These are phyloP conservation scores for Picochlorum costavermella DNA, from an alignment of 139 green algal species.

Conservation along the genomic window DNA sequence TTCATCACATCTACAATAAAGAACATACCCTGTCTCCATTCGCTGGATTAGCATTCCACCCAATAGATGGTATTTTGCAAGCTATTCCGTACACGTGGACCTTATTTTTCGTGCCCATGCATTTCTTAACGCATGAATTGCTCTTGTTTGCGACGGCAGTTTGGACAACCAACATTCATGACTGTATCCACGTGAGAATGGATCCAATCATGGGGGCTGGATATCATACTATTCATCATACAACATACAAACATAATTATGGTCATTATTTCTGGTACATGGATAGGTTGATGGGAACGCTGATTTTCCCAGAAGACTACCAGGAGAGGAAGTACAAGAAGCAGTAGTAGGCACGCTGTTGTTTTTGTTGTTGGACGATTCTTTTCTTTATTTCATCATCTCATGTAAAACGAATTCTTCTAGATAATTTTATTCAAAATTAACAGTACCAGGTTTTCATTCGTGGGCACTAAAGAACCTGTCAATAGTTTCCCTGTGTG, in stretches of 20 bases:
- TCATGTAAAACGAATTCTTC: too few species aligned
- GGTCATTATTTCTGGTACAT: conserved; percentile 89
- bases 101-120: conserved; percentile 80
- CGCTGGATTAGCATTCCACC: conserved; percentile 91
- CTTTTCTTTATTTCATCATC: too few species aligned
- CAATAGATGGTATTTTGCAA: conserved; percentile 76
- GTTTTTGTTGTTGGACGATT: too few species aligned
- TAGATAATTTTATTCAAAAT: too few species aligned
- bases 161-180: conserved; percentile 97
- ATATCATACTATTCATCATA: conserved; percentile 96
- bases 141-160: conserved; percentile 86
- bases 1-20: conserved; percentile 98
- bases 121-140: conserved; percentile 87
- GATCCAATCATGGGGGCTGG: conserved; percentile 89
- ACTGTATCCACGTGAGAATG: conserved; percentile 65
- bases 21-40: conserved; percentile 92
- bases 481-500: too few species aligned
- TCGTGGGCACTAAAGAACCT: too few species aligned
- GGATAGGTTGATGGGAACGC: conserved; percentile 63
- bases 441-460: too few species aligned
- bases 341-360: neutral
- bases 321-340: conserved; percentile 3
- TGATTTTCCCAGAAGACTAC: conserved; percentile 38
- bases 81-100: conserved; percentile 74
- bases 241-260: conserved; percentile 90